phyloP scores from a whole-genome alignment of 2,329 filamentous ascomycete species.

The Ophiostoma ulmi region DNA sequence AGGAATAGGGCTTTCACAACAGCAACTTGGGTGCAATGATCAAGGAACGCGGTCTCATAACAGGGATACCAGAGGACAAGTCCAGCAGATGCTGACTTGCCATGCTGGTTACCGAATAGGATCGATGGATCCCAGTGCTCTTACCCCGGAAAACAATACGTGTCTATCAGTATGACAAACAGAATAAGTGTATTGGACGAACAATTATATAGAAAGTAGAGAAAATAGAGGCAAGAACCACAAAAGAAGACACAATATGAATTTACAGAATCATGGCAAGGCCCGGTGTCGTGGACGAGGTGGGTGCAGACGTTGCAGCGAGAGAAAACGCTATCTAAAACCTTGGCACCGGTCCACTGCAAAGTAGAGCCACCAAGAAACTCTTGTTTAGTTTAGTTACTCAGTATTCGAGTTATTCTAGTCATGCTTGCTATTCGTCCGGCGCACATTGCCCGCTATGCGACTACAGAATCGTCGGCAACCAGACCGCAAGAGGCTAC shows the following conservation, averaged over 20 bases:
- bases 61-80: neutral
- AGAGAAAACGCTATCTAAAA: neutral
- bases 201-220: neutral
- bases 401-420: too few relatives aligned
- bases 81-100: neutral
- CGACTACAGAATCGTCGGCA: neutral
- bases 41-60: neutral
- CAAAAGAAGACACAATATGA: neutral
- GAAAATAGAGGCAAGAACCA: neutral
- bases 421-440: neutral
- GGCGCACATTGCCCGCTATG: neutral
- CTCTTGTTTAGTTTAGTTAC: neutral
- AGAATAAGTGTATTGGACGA: neutral
- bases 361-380: neutral
- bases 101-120: neutral
- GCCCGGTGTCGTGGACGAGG: conserved; percentile 1
- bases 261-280: neutral
- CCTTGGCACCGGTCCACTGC: neutral
- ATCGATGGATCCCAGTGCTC: neutral
- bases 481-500: conserved; percentile 2
- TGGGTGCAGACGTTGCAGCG: neutral
- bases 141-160: neutral
- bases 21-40: neutral
- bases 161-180: conserved; percentile 6
- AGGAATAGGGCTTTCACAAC: neutral